Evolutionary conservation across 768 basidiomycete genomes (phyloP).

Genomic region (Vararia minispora): DNA sequence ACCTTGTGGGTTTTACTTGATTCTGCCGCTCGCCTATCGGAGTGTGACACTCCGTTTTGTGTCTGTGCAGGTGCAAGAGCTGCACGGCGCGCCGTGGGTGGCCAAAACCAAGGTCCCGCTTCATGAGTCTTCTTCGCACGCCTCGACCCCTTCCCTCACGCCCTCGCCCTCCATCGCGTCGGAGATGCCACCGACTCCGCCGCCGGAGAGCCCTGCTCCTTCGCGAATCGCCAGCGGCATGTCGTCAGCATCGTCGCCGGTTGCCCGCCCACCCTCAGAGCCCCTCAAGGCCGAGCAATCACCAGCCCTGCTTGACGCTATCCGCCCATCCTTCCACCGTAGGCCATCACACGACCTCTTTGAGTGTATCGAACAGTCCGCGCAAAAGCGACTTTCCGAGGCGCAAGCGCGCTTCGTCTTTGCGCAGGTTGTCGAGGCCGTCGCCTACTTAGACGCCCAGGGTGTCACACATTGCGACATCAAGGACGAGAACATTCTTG

Average conservation of each 20-base stretch:
- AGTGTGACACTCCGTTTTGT: conserved; percentile 2
- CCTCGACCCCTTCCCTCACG: conserved; percentile 12
- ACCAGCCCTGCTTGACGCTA: conserved; percentile 8
- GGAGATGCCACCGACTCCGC: too few relatives aligned
- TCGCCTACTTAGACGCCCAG: conserved; percentile 66
- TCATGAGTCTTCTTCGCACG: conserved; percentile 6
- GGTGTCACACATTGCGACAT: conserved; percentile 93
- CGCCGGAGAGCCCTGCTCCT: too few relatives aligned
- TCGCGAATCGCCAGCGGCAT: conserved; percentile 5
- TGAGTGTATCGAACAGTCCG: conserved; percentile 87
- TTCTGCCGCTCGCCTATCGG: conserved; percentile 1
- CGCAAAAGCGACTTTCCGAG: conserved; percentile 71
- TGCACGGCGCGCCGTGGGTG: conserved; percentile 87
- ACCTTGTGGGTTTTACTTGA: conserved; percentile 48
- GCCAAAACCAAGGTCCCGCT: conserved; percentile 29
- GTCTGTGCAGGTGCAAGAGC: conserved; percentile 64
- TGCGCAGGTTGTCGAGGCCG: conserved; percentile 77
- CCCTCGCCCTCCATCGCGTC: conserved; percentile 13
- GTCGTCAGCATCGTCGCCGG: conserved; percentile 4
- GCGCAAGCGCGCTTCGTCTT: conserved; percentile 74
- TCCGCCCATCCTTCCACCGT: conserved; percentile 40
- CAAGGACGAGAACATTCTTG: conserved; percentile 91
- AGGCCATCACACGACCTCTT: conserved; percentile 88
- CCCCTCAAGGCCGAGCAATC: conserved; percentile 7
- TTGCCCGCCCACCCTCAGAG: background rate